These are phyloP conservation scores for Pythium grandisporangium DNA, from an alignment of 352 stramenopile genomes.

Conservation along the genomic window DNA sequence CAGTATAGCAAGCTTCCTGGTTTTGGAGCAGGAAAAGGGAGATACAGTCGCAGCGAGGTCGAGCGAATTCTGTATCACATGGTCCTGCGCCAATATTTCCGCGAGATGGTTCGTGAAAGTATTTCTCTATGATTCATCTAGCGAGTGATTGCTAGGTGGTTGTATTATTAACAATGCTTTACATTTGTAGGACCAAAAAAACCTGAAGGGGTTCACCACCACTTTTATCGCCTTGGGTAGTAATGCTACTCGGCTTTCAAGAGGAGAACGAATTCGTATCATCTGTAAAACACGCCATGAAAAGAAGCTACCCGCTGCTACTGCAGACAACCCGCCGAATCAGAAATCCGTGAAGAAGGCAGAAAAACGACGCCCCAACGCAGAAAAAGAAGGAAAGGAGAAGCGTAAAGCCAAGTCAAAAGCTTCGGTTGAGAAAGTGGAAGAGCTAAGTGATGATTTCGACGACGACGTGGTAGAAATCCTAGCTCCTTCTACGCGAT, in stretches of 20 bases:
- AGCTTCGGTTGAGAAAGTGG: slow-evolving; percentile 14
- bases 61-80: slow-evolving; percentile 85
- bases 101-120: slow-evolving; percentile 56
- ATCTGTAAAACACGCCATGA: slow-evolving; percentile 65
- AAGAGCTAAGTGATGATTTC: slow-evolving; percentile 59
- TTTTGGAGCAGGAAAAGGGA: slow-evolving; percentile 62
- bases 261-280: slow-evolving; percentile 65
- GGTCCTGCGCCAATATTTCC: slow-evolving; percentile 76
- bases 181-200: slow-evolving; percentile 64
- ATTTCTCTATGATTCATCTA: no score
- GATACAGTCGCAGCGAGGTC: slow-evolving; percentile 68
- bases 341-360: slow-evolving; percentile 7
- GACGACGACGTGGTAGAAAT: slow-evolving; percentile 55
- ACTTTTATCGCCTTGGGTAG: slow-evolving; percentile 62
- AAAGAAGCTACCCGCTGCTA: slow-evolving; percentile 17
- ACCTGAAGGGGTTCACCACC: slow-evolving; percentile 75
- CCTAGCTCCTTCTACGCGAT: slow-evolving; percentile 20
- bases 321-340: no score
- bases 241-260: slow-evolving; percentile 36
- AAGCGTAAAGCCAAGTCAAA: slow-evolving; percentile 15
- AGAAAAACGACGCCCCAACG: slow-evolving; percentile 4
- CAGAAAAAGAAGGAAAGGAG: slow-evolving; percentile 25
- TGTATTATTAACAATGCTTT: neutral
- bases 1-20: slow-evolving; percentile 44
- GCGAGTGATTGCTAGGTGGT: no score